Conservation (phyloP, 768 basidiomycete species). For the Suillus occidentalis region DNA sequence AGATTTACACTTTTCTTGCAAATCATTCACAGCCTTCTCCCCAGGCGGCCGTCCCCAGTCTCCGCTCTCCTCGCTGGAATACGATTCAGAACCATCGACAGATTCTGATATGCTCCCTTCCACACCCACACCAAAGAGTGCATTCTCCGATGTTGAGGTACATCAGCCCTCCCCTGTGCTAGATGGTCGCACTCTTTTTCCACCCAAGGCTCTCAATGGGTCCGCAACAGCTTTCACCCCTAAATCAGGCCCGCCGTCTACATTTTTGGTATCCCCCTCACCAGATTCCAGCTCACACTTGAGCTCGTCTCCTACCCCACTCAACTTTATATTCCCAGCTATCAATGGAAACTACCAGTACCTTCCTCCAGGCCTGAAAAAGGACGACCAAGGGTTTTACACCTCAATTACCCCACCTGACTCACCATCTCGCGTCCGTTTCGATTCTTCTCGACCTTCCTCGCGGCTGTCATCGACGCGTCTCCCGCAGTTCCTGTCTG, state of each 20-base stretch:
- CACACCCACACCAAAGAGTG: conserved; percentile 8
- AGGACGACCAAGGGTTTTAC: conserved; percentile 55
- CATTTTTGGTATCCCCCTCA: conserved; percentile 18
- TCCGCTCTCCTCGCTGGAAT: conserved; percentile 8
- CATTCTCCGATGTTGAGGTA: conserved; percentile 6
- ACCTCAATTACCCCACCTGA: conserved; percentile 33
- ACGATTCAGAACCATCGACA: conserved; percentile 10
- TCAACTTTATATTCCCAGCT: conserved; percentile 50
- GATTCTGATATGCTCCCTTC: conserved; percentile 10
- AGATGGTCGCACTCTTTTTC: background rate
- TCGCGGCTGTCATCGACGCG: conserved; percentile 34
- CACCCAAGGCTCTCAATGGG: conserved; percentile 35
- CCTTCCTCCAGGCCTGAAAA: conserved; percentile 43
- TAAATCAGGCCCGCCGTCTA: conserved; percentile 28
- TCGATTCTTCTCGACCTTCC: conserved; percentile 20
- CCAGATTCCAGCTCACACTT: conserved; percentile 10
- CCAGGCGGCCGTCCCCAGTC: conserved; percentile 7
- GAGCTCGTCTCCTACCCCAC: conserved; percentile 7
- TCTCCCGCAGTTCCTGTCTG: conserved; percentile 52
- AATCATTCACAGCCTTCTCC: background rate
- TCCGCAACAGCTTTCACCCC: conserved; percentile 48
- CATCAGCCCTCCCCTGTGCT: conserved; percentile 6
- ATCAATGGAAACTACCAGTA: conserved; percentile 33
- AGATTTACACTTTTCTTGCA: background rate
- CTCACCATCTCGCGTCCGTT: conserved; percentile 16